Conservation (phyloP, 2,329 filamentous ascomycete genomes). For the Xylariales sp. region DNA sequence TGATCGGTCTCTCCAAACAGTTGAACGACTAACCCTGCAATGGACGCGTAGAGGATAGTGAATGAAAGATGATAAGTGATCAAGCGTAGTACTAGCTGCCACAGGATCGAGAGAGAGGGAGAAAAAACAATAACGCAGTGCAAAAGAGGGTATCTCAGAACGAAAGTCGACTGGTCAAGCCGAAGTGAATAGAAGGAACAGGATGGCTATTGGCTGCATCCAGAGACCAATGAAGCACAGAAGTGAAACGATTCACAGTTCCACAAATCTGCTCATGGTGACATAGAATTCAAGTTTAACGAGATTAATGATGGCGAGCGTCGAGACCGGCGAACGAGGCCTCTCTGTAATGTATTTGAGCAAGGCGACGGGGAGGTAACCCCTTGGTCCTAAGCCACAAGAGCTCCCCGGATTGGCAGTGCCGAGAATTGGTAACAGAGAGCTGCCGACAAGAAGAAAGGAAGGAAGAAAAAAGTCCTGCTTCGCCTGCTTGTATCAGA, state of each 20-base stretch:
- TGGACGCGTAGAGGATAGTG: no score
- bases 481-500: no score
- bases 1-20: no score
- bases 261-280: conserved; percentile 5
- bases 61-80: no score
- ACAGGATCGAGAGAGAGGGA: not conserved
- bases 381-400: no score
- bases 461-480: no score
- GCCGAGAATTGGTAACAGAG: no score
- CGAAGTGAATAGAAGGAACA: not conserved
- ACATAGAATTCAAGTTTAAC: not conserved
- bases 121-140: not conserved
- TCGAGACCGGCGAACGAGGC: no score
- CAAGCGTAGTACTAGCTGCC: not conserved
- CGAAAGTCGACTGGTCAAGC: not conserved
- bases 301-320: not conserved
- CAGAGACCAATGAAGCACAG: not conserved
- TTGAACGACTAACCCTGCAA: no score
- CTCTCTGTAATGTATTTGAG: no score
- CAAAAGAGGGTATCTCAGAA: conserved; percentile 5
- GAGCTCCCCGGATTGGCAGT: not conserved
- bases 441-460: no score
- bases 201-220: not conserved
- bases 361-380: no score
- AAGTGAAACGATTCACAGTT: conserved; percentile 5